Evolutionary conservation across 2,329 filamentous ascomycete species (phyloP).

Genomic region (Microdochium nivale): DNA sequence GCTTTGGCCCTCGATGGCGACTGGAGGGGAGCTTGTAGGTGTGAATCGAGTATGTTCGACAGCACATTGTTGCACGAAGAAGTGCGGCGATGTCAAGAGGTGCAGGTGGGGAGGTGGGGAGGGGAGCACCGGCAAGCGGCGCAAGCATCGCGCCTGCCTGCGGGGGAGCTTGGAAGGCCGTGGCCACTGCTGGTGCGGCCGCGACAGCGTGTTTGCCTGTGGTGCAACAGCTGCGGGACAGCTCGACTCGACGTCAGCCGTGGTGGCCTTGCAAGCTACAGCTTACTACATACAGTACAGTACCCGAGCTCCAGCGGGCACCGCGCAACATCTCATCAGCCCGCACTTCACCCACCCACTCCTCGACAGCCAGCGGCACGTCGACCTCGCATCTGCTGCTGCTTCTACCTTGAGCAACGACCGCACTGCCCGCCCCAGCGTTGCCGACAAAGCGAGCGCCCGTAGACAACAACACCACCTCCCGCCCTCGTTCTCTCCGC

Average conservation of each 20-base stretch:
- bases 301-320: slow-evolving; percentile 10
- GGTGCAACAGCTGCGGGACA: too few species aligned
- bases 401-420: too few species aligned
- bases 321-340: slow-evolving; percentile 1
- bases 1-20: too few species aligned
- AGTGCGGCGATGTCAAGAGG: not conserved
- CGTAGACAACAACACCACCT: slow-evolving; percentile 19
- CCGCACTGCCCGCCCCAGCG: too few species aligned
- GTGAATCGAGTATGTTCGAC: too few species aligned
- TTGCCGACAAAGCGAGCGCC: too few species aligned
- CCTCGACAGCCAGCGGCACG: slow-evolving; percentile 19
- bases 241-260: slow-evolving; percentile 7
- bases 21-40: too few species aligned
- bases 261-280: not conserved
- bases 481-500: slow-evolving; percentile 4
- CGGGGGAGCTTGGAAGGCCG: not conserved
- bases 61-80: too few species aligned
- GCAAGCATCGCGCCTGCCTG: not conserved
- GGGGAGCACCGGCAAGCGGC: not conserved
- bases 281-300: too few species aligned
- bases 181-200: slow-evolving; percentile 16
- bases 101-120: not conserved
- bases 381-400: slow-evolving; percentile 47
- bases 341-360: not conserved
- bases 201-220: too few species aligned